Evolutionary conservation across 2,329 filamentous ascomycete genomes (phyloP), one percentile per base, ranked within the genome.

Genomic region (Ascosphaera pollenicola): DNA sequence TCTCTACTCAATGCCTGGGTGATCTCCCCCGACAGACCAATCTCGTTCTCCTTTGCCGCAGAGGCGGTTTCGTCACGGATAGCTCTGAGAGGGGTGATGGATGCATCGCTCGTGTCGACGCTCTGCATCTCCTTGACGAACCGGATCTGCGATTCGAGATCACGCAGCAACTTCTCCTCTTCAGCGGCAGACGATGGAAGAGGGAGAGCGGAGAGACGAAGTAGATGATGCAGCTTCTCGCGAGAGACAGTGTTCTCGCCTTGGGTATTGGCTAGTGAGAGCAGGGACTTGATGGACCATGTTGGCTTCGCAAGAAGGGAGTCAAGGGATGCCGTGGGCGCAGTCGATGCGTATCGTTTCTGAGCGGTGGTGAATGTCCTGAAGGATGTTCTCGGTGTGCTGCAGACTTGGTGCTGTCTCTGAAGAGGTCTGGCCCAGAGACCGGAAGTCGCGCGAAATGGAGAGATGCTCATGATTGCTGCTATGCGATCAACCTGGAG

Each of bases 91-190:
- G 89, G 85, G 41, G 73, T 66, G 0, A 94, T 64, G 7, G 24
- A 28, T 13, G 24, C 7, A 3, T 69, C 73, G 0, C 65, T 59
- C 0, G 82, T 85, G 54, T 92, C 70, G 37, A 93, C 76, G 35
- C 67, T 63, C 51, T 92, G 85, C 16, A 95, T 75, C 44, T 83
- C 73, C 44, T 72, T 75, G n/a, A 95, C 84, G 52, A 98, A 98
- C 50, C 79, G 77, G 0, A 98, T 69, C 53, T 98, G 89, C 24
- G 78, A 73, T 39, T 75, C 68, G 2, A 98, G 67, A 1, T 77
- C 85, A 17, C 68, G 53, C 3, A 92, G 67, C 71, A 93, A 82
- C 18, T 65, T 59, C 0, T 62, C 50, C 54, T 92, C 78, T 48
- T 84, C 75, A 39, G 64, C 64, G 2, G 61, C 46, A 2, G 65